A percentile compares a stretch with the other conserved stretches of the same genome.
These are phyloP conservation scores for Verticillium longisporum DNA, from an alignment of 2,329 filamentous ascomycete species.

Conservation along the genomic window DNA sequence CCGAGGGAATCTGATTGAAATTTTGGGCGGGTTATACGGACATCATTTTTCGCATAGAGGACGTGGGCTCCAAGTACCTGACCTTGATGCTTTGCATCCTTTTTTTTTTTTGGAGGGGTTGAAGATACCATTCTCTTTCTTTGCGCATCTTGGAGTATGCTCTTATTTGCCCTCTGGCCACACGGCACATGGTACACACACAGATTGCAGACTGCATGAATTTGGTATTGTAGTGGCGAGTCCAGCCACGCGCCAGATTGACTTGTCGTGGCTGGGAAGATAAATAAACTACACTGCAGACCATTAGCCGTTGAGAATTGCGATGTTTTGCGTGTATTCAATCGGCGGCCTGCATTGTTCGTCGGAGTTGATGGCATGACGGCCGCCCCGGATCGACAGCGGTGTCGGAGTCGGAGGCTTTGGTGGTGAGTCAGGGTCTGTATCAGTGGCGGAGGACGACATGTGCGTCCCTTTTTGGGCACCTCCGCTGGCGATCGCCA, in stretches of 20 bases:
- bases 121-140: slow-evolving; percentile 10
- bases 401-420: neutral
- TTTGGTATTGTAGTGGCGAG: slow-evolving; percentile 1
- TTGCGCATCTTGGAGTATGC: slow-evolving; percentile 6
- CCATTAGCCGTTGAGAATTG: neutral
- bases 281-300: slow-evolving; percentile 7
- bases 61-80: neutral
- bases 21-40: neutral
- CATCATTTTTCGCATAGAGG: neutral
- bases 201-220: neutral
- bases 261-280: slow-evolving; percentile 4
- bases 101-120: neutral
- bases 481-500: slow-evolving; percentile 6
- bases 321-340: neutral
- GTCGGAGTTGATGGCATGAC: neutral
- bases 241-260: slow-evolving; percentile 1
- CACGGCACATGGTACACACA: neutral
- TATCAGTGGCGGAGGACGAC: neutral
- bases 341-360: neutral
- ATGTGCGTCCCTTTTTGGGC: slow-evolving; percentile 6
- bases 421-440: neutral
- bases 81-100: neutral
- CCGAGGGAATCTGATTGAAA: neutral
- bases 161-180: slow-evolving; percentile 2
- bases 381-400: neutral